Evolutionary conservation across 805 yeast genomes (phyloP), one percentile per base, ranked within the genome.

Genomic region (Wickerhamomyces bisporus): DNA sequence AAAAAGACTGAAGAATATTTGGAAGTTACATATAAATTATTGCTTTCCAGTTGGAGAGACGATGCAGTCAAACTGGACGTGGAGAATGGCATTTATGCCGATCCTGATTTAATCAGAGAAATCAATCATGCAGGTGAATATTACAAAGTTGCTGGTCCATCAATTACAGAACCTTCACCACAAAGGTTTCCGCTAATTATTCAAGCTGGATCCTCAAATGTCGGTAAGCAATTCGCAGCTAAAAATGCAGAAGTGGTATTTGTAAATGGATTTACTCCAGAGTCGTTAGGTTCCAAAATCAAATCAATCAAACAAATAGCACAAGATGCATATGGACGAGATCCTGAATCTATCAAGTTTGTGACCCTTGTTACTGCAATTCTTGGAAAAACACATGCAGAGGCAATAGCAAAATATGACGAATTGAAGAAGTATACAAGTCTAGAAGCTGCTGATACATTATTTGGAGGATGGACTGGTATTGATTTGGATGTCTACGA

Each of bases 201-300:
- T 19, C 72, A 67, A 45, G 72, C 72, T 1, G 72, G 72, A 3
- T 52, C 65, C 28, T 64, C 70, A n/a, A 43, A 55, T 12, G 55
- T 53, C 14, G 72, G 72, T 13, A 53, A 54, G 29, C 62, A 61
- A 12, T 61, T 64, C 45, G 72, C 69, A 3, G 70, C 72, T 13
- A 58, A 59, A 36, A 61, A 65, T 45, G 72, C 71, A 2, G 72
- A 67, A 41, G 58, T 55, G 10, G 60, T 66, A 13, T 67, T 66
- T 41, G 49, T 65, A 17, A 52, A 58, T 11, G 56, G 35, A 50
- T 63, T 11, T 64, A 68, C 3, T 56, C 52, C 18, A 42, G 38
- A 11, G 48, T 63, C 31, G 55, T 47, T n/a, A 27, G 53, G 47
- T 5, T 47, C 42, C 9, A 50, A 61, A 21, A 57, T 62, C 18